phyloP scores from a whole-genome alignment of 495 filamentous ascomycete genomes.

The Xylaria intraflava region DNA sequence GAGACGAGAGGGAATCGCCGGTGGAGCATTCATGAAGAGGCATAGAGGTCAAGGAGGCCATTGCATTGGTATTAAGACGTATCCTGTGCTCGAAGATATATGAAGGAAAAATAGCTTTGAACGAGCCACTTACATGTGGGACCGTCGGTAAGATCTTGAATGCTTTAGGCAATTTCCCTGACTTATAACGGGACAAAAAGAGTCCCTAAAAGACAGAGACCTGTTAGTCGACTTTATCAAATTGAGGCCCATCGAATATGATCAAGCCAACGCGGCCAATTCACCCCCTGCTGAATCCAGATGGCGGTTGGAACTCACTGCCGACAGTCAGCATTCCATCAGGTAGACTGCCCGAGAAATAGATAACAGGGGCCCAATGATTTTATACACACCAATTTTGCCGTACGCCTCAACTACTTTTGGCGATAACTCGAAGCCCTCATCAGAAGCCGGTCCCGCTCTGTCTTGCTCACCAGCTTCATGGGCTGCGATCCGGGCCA shows the following conservation, averaged over 20 bases:
- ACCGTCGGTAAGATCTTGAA: constrained; percentile 95
- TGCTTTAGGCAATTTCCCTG: constrained; percentile 88
- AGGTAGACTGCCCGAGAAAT: neutral
- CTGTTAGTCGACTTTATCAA: neutral
- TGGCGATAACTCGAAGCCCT: constrained; percentile 77
- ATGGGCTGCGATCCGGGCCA: constrained; percentile 88
- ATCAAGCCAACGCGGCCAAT: neutral
- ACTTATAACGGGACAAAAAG: constrained; percentile 71
- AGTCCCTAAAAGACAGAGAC: neutral
- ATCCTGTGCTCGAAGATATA: no score
- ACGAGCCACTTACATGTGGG: constrained; percentile 43
- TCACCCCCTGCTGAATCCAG: neutral
- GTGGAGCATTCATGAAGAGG: no score
- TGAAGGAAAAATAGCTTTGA: neutral
- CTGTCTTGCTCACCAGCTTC: constrained; percentile 58
- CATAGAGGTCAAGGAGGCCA: no score
- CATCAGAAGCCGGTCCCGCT: constrained; percentile 44
- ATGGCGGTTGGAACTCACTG: constrained; percentile 1
- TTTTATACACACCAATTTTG: constrained; percentile 48
- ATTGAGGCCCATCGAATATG: neutral
- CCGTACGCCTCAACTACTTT: constrained; percentile 92
- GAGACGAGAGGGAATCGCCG: no score
- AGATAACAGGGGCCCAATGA: neutral
- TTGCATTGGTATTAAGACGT: no score
- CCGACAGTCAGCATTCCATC: neutral